Base-by-base conservation (phyloP, 2,329 filamentous ascomycete genomes). In the Fusarium liriodendri region DNA sequence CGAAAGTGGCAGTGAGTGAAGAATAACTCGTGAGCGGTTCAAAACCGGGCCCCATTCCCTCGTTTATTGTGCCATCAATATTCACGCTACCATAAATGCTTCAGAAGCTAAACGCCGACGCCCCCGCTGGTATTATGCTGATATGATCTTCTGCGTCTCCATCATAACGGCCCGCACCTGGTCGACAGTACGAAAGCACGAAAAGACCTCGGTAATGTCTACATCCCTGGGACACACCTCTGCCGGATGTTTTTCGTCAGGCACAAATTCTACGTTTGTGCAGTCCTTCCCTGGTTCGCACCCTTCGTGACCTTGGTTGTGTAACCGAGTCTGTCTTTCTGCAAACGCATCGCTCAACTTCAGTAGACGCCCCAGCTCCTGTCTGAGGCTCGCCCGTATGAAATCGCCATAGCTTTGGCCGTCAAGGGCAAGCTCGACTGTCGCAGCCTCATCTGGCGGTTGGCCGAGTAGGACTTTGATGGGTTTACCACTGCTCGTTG, bases 211-310 rank as follows among this genome's bases (percentile, higher is more conserved):
- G 0, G 71, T 73, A 32, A 73, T 73, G 6, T 73, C 71, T 4
- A 73, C 70, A 33, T 73, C 71, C 32, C 63, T 73, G 0, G 71
- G 71, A 11, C 71, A 73, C 0, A 73, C 58, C 9, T 73, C 71
- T 0, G 71, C 62, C 2, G 70, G 71, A 54, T 73, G 67, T 10
- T 73, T 73, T 1, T 63, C 58, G 0, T 35, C 66, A 2, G 70
- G 62, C 0, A 71, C 42, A 2, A 66, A 62, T 32, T 73, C 71
- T 0, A 47, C 63, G 7, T 73, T 73, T 1, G 61, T 67, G n/a
- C 71, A 73, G 11, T 63, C 73, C 8, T 68, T 73, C 5, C 71
- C 71, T 0, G 71, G 60, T 3, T 73, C 71, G 4, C 71, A 73
- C 1, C 73, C 73, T 35, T 73, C 71, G 7, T 73, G 71, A 0